Evolutionary conservation across 2,329 filamentous ascomycete genomes (phyloP).

Genomic region (Colletotrichum liriopes): DNA sequence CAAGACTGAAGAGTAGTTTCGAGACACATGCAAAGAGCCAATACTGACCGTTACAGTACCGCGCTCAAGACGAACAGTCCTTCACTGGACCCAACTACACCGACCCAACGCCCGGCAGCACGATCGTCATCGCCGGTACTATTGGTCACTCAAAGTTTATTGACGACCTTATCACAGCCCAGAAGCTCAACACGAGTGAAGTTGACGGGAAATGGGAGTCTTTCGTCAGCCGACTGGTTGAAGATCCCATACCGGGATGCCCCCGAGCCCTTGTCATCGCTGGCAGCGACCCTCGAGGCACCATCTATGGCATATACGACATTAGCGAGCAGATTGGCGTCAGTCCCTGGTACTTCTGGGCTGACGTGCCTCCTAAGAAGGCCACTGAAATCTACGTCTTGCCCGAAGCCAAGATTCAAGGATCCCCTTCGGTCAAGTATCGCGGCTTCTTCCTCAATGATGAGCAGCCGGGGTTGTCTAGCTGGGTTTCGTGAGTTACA

Average conservation of each 20-base stretch:
- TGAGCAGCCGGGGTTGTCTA: slow-evolving; percentile 77
- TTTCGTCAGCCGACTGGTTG: slow-evolving; percentile 73
- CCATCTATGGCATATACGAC: slow-evolving; percentile 81
- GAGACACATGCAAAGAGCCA: not conserved
- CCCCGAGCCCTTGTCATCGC: slow-evolving; percentile 76
- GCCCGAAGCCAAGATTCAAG: slow-evolving; percentile 68
- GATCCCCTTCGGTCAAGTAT: slow-evolving; percentile 76
- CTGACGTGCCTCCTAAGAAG: slow-evolving; percentile 70
- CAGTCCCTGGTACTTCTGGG: slow-evolving; percentile 79
- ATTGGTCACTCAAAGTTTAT: slow-evolving; percentile 76
- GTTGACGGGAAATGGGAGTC: slow-evolving; percentile 79
- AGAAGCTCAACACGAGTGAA: slow-evolving; percentile 70
- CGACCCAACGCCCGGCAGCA: slow-evolving; percentile 59
- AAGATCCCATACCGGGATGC: slow-evolving; percentile 70
- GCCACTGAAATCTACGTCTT: slow-evolving; percentile 70
- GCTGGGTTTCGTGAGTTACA: slow-evolving; percentile 67
- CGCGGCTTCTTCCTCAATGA: slow-evolving; percentile 81
- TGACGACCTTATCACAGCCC: slow-evolving; percentile 68
- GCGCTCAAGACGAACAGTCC: slow-evolving; percentile 57
- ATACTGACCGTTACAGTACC: slow-evolving; percentile 53
- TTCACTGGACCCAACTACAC: slow-evolving; percentile 63
- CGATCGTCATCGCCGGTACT: slow-evolving; percentile 78
- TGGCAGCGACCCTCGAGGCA: slow-evolving; percentile 75
- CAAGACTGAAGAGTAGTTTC: not conserved
- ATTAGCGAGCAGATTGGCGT: slow-evolving; percentile 82